A percentile compares a stretch with the other conserved stretches of the same genome.
Evolutionary conservation across 768 basidiomycete genomes (phyloP).

Genomic region (Lanmaoa pseudosensibilis): DNA sequence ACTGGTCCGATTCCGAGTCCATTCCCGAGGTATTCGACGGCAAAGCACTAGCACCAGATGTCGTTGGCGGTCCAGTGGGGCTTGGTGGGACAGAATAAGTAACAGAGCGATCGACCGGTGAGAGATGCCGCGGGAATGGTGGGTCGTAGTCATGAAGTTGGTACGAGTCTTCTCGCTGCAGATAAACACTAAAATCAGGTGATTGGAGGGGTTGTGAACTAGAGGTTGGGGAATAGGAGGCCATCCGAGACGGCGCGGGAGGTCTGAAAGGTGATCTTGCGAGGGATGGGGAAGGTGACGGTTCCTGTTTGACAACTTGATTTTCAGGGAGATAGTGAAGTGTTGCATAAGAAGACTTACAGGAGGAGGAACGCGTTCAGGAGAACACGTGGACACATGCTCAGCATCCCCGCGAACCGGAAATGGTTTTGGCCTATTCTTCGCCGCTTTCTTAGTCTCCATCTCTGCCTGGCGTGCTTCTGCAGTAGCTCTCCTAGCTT

Average conservation of each 20-base stretch:
- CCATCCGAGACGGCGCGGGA: not conserved
- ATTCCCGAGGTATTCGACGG: constrained; percentile 17
- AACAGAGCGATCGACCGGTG: constrained; percentile 1
- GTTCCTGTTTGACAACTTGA: constrained; percentile 5
- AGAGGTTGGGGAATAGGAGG: constrained; percentile 10
- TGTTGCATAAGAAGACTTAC: constrained; percentile 14
- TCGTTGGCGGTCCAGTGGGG: constrained; percentile 16
- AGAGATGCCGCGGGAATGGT: constrained; percentile 1
- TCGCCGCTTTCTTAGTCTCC: constrained; percentile 16
- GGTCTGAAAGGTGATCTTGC: constrained; percentile 3
- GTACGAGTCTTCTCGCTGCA: constrained; percentile 17
- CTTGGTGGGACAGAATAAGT: constrained; percentile 13
- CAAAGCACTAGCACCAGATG: constrained; percentile 18
- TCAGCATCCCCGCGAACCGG: constrained; percentile 16
- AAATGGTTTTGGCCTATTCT: constrained; percentile 26
- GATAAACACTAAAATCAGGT: constrained; percentile 14
- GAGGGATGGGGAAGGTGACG: constrained; percentile 5
- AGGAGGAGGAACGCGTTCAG: not conserved
- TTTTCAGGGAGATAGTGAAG: not conserved
- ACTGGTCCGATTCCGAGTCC: constrained; percentile 22
- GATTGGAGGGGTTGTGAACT: constrained; percentile 1
- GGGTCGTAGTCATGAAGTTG: constrained; percentile 9
- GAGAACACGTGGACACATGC: not conserved
- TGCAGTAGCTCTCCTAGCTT: constrained; percentile 16
- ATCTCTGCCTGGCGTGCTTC: constrained; percentile 14